Base-by-base conservation (phyloP, 345 rosid species). In the Populus euphratica region DNA sequence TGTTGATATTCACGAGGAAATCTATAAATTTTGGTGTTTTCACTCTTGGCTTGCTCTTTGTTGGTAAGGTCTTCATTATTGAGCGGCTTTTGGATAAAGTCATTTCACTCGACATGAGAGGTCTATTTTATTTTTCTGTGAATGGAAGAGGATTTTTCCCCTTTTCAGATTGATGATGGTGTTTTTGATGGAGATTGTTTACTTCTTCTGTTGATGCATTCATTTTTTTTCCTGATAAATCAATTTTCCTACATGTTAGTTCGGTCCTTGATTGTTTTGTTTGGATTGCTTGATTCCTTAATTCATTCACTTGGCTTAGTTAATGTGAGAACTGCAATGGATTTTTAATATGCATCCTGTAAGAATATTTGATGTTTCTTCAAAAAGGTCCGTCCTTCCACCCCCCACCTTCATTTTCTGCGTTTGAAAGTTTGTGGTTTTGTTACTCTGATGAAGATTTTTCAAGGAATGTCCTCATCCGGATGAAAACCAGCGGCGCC, bases 381-480 rank as follows among this genome's bases (percentile, higher is more conserved):
- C 5, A 56, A 23, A 2, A n/a, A 9, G 63, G 14, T 9, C 63
- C 29, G 14, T n/a, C 63, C 63, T n/a, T 56, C 27, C 63, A 21
- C 1, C 63, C 13, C 63, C 63, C 27, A n/a, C 2, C 14, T 56
- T 56, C 25, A 56, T 56, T 23, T n/a, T 21, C 27, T 21, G 63
- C n/a, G 63, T n/a, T 47, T 56, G 63, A 56, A 56, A 56, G 11
- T 50, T 18, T 56, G 63, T 56, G 14, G 23, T 56, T n/a, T n/a
- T 56, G 63, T 54, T 54, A 5, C 4, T 43, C 6, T 65, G 43
- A 8, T 21, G 68, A 54, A 88, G 97, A 61, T 90, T 80, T 71
- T 93, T 89, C 86, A 88, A 82, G 83, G 87, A 89, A 0, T 85
- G 83, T 71, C 91, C 93, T 1, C 93, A 92, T 73, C 98, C 97